Evolutionary conservation across 1,139 yeast species (phyloP).

Genomic region (Yamadazyma dendronema): DNA sequence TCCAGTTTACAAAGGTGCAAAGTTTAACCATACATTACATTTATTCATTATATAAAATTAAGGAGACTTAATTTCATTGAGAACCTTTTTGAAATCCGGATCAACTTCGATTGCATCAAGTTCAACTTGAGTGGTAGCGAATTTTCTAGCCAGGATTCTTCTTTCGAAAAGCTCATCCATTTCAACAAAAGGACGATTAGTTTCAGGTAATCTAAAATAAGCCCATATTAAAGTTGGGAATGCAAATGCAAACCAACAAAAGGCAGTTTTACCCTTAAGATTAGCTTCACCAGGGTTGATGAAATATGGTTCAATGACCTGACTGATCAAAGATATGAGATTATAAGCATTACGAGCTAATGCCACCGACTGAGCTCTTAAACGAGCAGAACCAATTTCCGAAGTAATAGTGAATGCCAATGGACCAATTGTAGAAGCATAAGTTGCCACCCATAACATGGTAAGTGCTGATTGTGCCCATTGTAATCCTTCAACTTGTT

Average conservation of each 20-base stretch:
- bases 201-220: constrained; percentile 24
- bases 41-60: background rate
- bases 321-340: constrained; percentile 19
- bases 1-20: too few relatives aligned
- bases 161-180: constrained; percentile 24
- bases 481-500: constrained; percentile 16
- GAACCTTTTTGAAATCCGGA: background rate
- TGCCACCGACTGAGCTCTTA: constrained; percentile 25
- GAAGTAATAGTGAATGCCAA: constrained; percentile 23
- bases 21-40: too few relatives aligned
- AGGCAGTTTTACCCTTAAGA: constrained; percentile 26
- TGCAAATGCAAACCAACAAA: constrained; percentile 42
- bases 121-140: constrained; percentile 13
- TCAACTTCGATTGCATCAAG: constrained; percentile 11
- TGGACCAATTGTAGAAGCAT: constrained; percentile 25
- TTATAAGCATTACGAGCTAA: constrained; percentile 25
- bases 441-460: constrained; percentile 24
- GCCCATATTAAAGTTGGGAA: constrained; percentile 23
- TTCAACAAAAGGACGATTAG: constrained; percentile 24
- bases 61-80: background rate
- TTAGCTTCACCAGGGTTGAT: constrained; percentile 24
- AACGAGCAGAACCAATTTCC: constrained; percentile 24
- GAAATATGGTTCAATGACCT: constrained; percentile 25
- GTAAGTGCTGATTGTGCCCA: constrained; percentile 26
- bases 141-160: constrained; percentile 20